These are phyloP conservation scores for Physcia stellaris DNA, from an alignment of 495 filamentous ascomycete genomes.

Conservation along the genomic window DNA sequence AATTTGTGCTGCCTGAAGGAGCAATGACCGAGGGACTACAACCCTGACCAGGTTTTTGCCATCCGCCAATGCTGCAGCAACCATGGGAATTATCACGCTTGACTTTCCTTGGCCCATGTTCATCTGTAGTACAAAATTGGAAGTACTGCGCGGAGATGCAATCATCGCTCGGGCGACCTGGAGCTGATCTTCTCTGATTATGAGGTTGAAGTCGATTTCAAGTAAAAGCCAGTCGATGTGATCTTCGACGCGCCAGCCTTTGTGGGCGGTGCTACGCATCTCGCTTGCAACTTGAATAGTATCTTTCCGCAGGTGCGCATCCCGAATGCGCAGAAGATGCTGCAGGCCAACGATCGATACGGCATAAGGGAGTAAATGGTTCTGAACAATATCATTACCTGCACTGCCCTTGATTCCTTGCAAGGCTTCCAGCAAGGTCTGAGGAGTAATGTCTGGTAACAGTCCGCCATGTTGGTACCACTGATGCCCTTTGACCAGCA, in stretches of 20 bases:
- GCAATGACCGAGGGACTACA: slow-evolving; percentile 48
- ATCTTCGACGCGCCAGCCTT: slow-evolving; percentile 35
- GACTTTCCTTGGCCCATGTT: slow-evolving; percentile 70
- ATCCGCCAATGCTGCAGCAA: slow-evolving; percentile 42
- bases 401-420: neutral
- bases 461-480: slow-evolving; percentile 38
- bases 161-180: slow-evolving; percentile 45
- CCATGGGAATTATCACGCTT: slow-evolving; percentile 53
- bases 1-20: slow-evolving; percentile 47
- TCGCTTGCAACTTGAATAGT: slow-evolving; percentile 34
- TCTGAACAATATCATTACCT: neutral
- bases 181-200: slow-evolving; percentile 47
- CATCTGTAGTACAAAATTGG: slow-evolving; percentile 49
- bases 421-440: slow-evolving; percentile 26
- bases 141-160: slow-evolving; percentile 20
- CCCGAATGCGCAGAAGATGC: slow-evolving; percentile 4
- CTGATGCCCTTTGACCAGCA: slow-evolving; percentile 18
- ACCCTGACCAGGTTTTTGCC: slow-evolving; percentile 36
- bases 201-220: slow-evolving; percentile 49
- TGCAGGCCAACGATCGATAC: neutral
- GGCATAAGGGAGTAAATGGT: neutral
- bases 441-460: slow-evolving; percentile 37
- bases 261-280: slow-evolving; percentile 35
- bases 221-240: slow-evolving; percentile 47
- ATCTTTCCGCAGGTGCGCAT: slow-evolving; percentile 16